Evolutionary conservation across 768 basidiomycete genomes (phyloP).

Genomic region (Boletus pseudo-olivaceus): DNA sequence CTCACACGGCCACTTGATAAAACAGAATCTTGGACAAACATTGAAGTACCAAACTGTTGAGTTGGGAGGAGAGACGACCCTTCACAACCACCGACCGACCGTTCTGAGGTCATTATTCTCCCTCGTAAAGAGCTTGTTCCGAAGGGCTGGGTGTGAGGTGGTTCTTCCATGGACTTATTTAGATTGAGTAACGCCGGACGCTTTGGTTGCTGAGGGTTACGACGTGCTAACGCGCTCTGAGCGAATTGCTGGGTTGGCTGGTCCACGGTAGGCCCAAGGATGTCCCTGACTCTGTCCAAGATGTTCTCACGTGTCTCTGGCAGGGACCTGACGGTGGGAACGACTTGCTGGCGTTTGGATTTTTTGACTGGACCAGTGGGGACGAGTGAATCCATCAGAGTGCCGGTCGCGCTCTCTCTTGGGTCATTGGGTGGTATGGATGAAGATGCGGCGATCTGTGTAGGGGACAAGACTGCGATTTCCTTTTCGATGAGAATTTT

Average conservation of each 20-base stretch:
- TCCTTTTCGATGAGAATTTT: slow-evolving; percentile 49
- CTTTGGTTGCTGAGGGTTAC: background rate
- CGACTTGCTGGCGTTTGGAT: slow-evolving; percentile 34
- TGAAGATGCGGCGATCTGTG: background rate
- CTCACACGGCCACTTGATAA: slow-evolving; percentile 9
- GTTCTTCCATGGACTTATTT: slow-evolving; percentile 4
- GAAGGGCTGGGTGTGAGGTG: slow-evolving; percentile 39
- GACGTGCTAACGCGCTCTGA: slow-evolving; percentile 27
- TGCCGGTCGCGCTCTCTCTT: slow-evolving; percentile 16
- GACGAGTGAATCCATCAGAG: slow-evolving; percentile 56
- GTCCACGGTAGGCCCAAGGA: slow-evolving; percentile 26
- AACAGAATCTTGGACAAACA: slow-evolving; percentile 20
- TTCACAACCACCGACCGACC: background rate
- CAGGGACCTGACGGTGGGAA: slow-evolving; percentile 45
- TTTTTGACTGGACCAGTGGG: slow-evolving; percentile 46
- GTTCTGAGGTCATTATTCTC: background rate
- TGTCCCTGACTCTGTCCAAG: slow-evolving; percentile 34
- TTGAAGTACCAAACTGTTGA: slow-evolving; percentile 2
- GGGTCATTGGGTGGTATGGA: background rate
- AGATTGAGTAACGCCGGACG: background rate
- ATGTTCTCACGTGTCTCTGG: slow-evolving; percentile 45
- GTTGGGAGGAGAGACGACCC: background rate
- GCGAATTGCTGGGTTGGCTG: slow-evolving; percentile 33
- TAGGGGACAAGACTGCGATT: slow-evolving; percentile 21
- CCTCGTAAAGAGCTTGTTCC: slow-evolving; percentile 35